Percentiles rank a stretch among this genome's conserved stretches.
phyloP scores from a whole-genome alignment of 2,329 filamentous ascomycete genomes.

The Capronia coronata region DNA sequence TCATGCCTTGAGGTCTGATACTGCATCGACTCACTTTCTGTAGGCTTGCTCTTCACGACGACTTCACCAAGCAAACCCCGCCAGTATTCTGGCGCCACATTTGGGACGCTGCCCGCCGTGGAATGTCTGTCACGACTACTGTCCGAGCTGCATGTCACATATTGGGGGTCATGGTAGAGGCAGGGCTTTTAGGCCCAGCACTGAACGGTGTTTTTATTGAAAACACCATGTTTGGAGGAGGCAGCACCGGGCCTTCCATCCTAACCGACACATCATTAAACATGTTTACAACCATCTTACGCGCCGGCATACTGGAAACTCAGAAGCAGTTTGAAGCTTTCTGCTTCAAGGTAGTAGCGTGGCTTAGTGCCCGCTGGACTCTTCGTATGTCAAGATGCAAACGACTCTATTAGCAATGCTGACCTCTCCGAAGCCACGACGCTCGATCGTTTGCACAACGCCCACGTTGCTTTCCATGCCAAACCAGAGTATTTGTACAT shows the following conservation, averaged over 20 bases:
- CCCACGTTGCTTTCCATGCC: conserved; percentile 57
- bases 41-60: neutral
- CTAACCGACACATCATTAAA: conserved; percentile 72
- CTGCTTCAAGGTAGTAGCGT: conserved; percentile 67
- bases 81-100: conserved; percentile 17
- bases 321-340: conserved; percentile 61
- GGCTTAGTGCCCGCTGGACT: conserved; percentile 77
- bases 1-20: neutral
- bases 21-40: neutral
- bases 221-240: conserved; percentile 43
- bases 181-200: conserved; percentile 5
- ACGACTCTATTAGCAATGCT: neutral
- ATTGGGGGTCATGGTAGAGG: conserved; percentile 15
- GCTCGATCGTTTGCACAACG: conserved; percentile 60
- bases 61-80: neutral
- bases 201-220: conserved; percentile 12
- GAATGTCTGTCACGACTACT: conserved; percentile 10
- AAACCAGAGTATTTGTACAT: conserved; percentile 63
- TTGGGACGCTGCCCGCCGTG: conserved; percentile 19
- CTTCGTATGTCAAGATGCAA: conserved; percentile 53
- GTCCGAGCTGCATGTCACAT: conserved; percentile 21
- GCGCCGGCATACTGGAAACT: conserved; percentile 55
- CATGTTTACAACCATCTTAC: conserved; percentile 64
- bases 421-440: conserved; percentile 40
- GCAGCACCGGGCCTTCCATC: conserved; percentile 70